Conservation (phyloP, 2,329 filamentous ascomycete genomes). For the Apiospora aurea region DNA sequence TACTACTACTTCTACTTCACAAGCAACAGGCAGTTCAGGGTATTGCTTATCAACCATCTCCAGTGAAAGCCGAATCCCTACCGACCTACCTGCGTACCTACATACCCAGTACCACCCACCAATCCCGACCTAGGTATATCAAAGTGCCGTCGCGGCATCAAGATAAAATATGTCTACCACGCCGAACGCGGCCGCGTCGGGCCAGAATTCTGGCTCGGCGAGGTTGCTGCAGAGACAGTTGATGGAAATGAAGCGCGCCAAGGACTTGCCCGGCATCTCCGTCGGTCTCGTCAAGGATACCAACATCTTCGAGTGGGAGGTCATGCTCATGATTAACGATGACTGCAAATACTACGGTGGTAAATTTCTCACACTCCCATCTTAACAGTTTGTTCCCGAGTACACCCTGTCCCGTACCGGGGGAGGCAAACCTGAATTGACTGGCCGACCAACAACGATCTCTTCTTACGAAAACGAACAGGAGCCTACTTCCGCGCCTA, state of each 20-base stretch:
- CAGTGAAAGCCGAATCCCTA: background rate
- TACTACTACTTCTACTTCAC: background rate
- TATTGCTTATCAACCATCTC: background rate
- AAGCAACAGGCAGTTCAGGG: background rate
- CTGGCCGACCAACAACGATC: background rate
- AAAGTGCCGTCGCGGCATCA: background rate
- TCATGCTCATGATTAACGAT: constrained; percentile 98
- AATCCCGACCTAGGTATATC: background rate
- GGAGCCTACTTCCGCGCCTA: constrained; percentile 92
- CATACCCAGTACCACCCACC: background rate
- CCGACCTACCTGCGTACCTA: background rate
- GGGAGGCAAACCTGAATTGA: background rate
- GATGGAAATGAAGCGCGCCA: constrained; percentile 91
- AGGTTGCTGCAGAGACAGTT: constrained; percentile 83
- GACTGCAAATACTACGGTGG: constrained; percentile 94
- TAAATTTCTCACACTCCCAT: constrained; percentile 49
- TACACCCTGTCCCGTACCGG: background rate
- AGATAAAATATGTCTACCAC: background rate
- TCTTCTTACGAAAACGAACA: constrained; percentile 44
- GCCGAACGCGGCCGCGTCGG: constrained; percentile 20
- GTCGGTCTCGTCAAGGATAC: constrained; percentile 84
- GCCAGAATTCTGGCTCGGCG: constrained; percentile 62
- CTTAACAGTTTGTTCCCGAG: background rate
- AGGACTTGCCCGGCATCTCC: constrained; percentile 92
- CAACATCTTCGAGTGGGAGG: constrained; percentile 97